Evolutionary conservation across 2,329 filamentous ascomycete species (phyloP).

Genomic region (Malbranchea cinnamomea): DNA sequence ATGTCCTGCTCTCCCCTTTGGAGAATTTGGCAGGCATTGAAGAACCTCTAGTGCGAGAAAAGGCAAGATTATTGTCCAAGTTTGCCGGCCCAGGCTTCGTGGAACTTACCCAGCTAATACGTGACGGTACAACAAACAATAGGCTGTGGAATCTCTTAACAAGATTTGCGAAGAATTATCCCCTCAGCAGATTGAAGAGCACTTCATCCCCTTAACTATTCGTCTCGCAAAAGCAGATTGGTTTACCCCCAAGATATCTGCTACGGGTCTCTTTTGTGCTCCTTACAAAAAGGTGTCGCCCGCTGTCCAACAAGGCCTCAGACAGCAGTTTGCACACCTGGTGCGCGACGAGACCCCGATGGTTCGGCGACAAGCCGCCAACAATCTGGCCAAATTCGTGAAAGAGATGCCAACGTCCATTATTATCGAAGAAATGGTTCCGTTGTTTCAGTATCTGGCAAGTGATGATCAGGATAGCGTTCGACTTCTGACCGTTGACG

Average conservation of each 20-base stretch:
- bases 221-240: slow-evolving; percentile 98
- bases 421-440: slow-evolving; percentile 97
- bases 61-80: slow-evolving; percentile 43
- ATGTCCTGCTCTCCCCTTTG: slow-evolving; percentile 89
- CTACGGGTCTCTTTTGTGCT: slow-evolving; percentile 83
- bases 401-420: slow-evolving; percentile 87
- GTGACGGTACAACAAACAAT: slow-evolving; percentile 6
- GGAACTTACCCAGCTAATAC: background rate
- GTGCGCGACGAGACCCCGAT: slow-evolving; percentile 98
- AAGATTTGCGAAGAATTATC: slow-evolving; percentile 95
- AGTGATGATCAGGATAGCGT: slow-evolving; percentile 97
- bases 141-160: slow-evolving; percentile 98
- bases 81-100: background rate
- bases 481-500: slow-evolving; percentile 84
- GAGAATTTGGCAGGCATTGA: slow-evolving; percentile 98
- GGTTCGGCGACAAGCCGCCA: slow-evolving; percentile 93
- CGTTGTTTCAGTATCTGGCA: slow-evolving; percentile 91
- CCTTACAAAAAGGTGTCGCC: slow-evolving; percentile 86
- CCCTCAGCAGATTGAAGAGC: slow-evolving; percentile 83
- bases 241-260: slow-evolving; percentile 99
- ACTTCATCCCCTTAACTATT: slow-evolving; percentile 89
- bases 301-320: slow-evolving; percentile 76
- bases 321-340: slow-evolving; percentile 80
- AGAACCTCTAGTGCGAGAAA: slow-evolving; percentile 92
- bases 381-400: slow-evolving; percentile 92